Base-by-base conservation (phyloP, 2,329 filamentous ascomycete genomes). In the Chalaropsis ovoidea region DNA sequence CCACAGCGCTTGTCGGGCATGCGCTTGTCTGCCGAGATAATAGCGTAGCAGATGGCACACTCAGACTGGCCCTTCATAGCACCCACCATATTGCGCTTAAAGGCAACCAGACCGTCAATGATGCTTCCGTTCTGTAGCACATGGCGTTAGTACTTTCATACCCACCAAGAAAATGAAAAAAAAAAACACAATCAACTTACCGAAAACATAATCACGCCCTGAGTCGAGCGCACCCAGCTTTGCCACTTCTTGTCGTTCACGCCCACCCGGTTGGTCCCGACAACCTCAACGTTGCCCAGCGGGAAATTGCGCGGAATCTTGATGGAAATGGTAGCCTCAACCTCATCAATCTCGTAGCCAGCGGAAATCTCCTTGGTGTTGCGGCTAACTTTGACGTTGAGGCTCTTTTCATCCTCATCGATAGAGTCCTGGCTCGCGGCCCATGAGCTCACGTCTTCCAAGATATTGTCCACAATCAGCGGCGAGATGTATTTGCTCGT, bases 31-130 rank as follows among this genome's bases (percentile, higher is more conserved):
- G 84, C 85, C 19, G 90, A 90, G 69, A 99, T 90, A 72, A 99
- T 91, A 67, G 87, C 91, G 78, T 97, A 97, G 79, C 93, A 97
- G 73, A 97, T 97, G 10, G 94, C 90, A 73, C 94, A 99, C 75
- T 99, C 94, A 22, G 83, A 89, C 76, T 97, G 92, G 43, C 92
- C 94, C 77, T 95, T 94, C 69, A 99, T 81, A 3, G 90, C 89
- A 1, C 90, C 90, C 15, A 87, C 83, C 13, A 99, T 87, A 74
- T 97, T 97, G 69, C 87, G 84, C 69, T 89, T 85, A 80, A 95
- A 97, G 8, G 90, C 86, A 13, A 86, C 81, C 39, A 99, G 78
- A 1, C 92, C 94, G 70, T 97, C 93, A 64, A 92, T 88, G 66
- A 99, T 84, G 72, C 84, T 89, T 64, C 91, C 91, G 71, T 94